Evolutionary conservation across 164 flowering plant genomes (phyloP), one percentile per base, ranked within the genome.

Genomic region (Cinnamomum micranthum): DNA sequence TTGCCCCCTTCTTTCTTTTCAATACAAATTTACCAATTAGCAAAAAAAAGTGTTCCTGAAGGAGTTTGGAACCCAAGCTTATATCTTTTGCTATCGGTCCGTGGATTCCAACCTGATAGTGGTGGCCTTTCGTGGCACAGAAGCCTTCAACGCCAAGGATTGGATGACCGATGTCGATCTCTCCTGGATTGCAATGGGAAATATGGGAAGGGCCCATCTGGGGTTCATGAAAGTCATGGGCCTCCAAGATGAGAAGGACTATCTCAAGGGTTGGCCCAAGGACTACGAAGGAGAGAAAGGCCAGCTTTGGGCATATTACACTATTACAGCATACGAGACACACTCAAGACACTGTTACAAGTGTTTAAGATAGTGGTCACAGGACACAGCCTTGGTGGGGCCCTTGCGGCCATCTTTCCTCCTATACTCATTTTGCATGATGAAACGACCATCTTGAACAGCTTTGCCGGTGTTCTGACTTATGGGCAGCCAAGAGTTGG

Each of bases 191-290:
- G 77, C 77, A n/a, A 69, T 85, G 70, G 81, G 79, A 0, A 81
- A 77, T 12, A 59, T 87, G 52, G 95, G 97, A 28, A 84, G 75
- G 22, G 82, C 85, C 41, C 93, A 90, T 68, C 71, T 81, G 0
- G 93, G 97, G 1, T 92, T 90, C 76, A 85, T 89, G 91, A 87
- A 87, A 80, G 94, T 92, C 22, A 71, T 92, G 17, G 97, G 94
- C 6, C 67, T 92, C 33, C 87, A 84, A 35, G 81, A 79, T 28
- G 80, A 69, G 66, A 31, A 64, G 22, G 78, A 75, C 62, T 70
- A n/a, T 47, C 10, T 51, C 2, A 74, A 76, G 33, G 86, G 88
- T 9, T 90, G 92, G 94, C 94, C 91, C 2, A 80, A 81, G 28
- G 78, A 84, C n/a, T 31, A 76, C 4, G 13, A 41, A 2, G 65